Conservation (phyloP, 2,329 filamentous ascomycete species). For the Cordyceps tenuipes region DNA sequence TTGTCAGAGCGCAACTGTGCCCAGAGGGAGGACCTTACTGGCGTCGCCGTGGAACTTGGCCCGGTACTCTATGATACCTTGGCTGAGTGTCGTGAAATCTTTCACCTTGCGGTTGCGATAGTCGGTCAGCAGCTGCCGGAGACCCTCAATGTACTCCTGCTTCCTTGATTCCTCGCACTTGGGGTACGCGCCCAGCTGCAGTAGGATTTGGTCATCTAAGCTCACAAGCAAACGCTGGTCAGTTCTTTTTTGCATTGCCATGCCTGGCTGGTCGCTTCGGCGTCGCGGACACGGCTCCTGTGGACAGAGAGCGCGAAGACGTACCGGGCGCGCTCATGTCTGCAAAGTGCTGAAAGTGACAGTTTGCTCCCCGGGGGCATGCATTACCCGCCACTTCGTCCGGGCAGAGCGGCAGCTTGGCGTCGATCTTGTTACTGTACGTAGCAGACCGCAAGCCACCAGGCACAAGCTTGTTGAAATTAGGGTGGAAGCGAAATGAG, state of each 20-base stretch:
- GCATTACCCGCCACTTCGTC: conserved; percentile 61
- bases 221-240: conserved; percentile 30
- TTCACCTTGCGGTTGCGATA: conserved; percentile 51
- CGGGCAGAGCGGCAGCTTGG: conserved; percentile 64
- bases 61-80: conserved; percentile 59
- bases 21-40: conserved; percentile 53
- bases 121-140: conserved; percentile 52
- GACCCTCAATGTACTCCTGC: conserved; percentile 52
- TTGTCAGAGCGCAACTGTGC: conserved; percentile 32
- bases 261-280: background rate
- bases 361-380: conserved; percentile 64
- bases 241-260: conserved; percentile 37
- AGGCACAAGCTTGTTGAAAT: conserved; percentile 58
- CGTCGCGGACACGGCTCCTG: background rate
- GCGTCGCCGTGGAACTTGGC: conserved; percentile 55
- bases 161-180: conserved; percentile 55
- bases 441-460: conserved; percentile 83
- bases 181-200: conserved; percentile 60
- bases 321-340: conserved; percentile 31
- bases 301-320: conserved; percentile 23
- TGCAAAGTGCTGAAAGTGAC: conserved; percentile 70
- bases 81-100: conserved; percentile 59
- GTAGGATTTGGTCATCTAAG: conserved; percentile 64
- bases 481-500: conserved; percentile 82
- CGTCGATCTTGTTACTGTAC: conserved; percentile 85